phyloP scores from a whole-genome alignment of 75 land plant species.

The Chamaecyparis obtusa region DNA sequence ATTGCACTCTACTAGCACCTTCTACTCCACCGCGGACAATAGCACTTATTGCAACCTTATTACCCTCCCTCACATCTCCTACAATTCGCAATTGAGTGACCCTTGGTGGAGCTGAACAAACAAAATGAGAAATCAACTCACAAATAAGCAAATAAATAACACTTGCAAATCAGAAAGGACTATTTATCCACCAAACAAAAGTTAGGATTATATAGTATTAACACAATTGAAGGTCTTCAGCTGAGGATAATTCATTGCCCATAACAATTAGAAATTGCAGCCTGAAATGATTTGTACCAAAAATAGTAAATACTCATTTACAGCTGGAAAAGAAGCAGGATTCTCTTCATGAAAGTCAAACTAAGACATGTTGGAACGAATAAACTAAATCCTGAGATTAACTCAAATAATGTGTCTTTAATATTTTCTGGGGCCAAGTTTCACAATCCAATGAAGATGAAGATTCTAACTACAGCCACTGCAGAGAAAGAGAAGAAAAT shows the following conservation, averaged over 20 bases:
- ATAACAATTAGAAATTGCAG: neutral
- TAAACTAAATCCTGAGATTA: neutral
- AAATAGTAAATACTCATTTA: no score
- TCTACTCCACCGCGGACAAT: slow-evolving; percentile 86
- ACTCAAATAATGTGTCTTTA: neutral
- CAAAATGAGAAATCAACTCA: neutral
- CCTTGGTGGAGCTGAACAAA: slow-evolving; percentile 77
- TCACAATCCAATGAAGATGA: neutral
- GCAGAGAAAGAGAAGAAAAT: neutral
- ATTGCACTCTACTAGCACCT: slow-evolving; percentile 91
- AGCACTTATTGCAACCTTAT: slow-evolving; percentile 74
- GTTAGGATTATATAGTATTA: neutral
- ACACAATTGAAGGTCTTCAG: neutral
- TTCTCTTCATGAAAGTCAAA: no score
- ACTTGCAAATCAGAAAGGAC: neutral
- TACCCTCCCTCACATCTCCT: slow-evolving; percentile 91
- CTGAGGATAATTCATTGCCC: neutral
- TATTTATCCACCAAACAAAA: neutral
- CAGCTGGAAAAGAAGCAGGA: neutral
- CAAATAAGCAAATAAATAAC: neutral
- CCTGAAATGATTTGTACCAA: neutral
- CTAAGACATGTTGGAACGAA: neutral
- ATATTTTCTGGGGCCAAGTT: neutral
- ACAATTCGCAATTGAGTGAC: slow-evolving; percentile 68
- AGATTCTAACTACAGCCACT: neutral